Evolutionary conservation across 2,329 filamentous ascomycete genomes (phyloP).

Genomic region (Mariannaea elegans): DNA sequence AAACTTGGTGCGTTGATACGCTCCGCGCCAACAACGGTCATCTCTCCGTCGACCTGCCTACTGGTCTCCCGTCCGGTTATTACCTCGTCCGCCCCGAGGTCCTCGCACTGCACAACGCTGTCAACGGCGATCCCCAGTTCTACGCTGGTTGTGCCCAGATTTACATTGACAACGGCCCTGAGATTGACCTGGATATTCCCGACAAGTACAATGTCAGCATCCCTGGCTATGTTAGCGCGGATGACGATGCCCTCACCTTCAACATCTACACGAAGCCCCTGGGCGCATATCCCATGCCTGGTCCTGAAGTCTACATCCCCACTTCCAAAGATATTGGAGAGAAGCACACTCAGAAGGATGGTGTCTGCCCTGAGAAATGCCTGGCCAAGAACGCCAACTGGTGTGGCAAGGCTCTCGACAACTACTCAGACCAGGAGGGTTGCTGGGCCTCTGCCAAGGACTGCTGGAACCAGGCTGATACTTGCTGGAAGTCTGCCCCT

Average conservation of each 20-base stretch:
- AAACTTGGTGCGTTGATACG: constrained; percentile 75
- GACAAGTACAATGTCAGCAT: constrained; percentile 65
- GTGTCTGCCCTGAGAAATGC: constrained; percentile 63
- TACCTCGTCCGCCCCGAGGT: constrained; percentile 79
- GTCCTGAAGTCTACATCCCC: constrained; percentile 62
- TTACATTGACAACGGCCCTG: constrained; percentile 61
- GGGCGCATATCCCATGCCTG: constrained; percentile 62
- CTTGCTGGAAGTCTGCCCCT: constrained; percentile 67
- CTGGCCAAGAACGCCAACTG: constrained; percentile 76
- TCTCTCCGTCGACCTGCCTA: constrained; percentile 69
- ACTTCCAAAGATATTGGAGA: constrained; percentile 28
- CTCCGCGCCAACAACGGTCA: constrained; percentile 72
- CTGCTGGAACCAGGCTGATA: constrained; percentile 67
- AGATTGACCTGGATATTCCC: constrained; percentile 58
- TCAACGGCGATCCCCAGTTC: constrained; percentile 72
- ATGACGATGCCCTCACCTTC: constrained; percentile 66
- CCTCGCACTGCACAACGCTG: constrained; percentile 72
- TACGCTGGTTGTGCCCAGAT: constrained; percentile 78
- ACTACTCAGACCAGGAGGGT: constrained; percentile 62
- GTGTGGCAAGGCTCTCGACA: constrained; percentile 70
- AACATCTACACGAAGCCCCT: constrained; percentile 66
- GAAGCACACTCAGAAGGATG: constrained; percentile 47
- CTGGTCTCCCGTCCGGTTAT: constrained; percentile 68
- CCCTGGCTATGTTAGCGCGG: constrained; percentile 68
- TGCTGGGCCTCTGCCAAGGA: constrained; percentile 67